Conservation (phyloP, 768 basidiomycete species). For the Hygrocybe punicea region DNA sequence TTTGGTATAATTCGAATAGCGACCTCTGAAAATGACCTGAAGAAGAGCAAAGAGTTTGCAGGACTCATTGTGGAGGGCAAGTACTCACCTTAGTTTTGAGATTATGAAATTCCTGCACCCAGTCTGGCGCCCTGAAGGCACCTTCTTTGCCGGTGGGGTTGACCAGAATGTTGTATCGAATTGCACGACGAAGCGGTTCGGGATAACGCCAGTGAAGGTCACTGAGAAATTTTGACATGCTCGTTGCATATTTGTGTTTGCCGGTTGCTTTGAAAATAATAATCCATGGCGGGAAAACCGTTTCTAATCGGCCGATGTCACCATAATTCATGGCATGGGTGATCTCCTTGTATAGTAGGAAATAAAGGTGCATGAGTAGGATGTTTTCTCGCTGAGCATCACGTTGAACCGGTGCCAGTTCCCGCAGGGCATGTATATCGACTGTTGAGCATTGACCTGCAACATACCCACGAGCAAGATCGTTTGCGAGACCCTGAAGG, state of each 20-base stretch:
- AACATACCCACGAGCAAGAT: background rate
- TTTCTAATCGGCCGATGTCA: constrained; percentile 24
- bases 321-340: constrained; percentile 22
- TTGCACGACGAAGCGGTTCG: constrained; percentile 8
- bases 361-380: background rate
- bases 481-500: background rate
- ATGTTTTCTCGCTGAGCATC: constrained; percentile 1
- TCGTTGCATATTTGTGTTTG: constrained; percentile 28
- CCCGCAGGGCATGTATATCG: background rate
- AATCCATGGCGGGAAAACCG: constrained; percentile 16
- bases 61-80: no score
- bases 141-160: constrained; percentile 34
- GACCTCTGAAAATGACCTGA: constrained; percentile 14
- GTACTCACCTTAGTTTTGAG: constrained; percentile 20
- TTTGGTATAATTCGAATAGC: constrained; percentile 18
- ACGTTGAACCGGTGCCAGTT: background rate
- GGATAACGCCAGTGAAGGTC: constrained; percentile 17
- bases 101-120: background rate
- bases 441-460: background rate
- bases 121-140: background rate
- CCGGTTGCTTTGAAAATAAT: constrained; percentile 1
- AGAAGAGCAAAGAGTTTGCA: no score
- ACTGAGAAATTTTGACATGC: constrained; percentile 18
- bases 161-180: constrained; percentile 18
- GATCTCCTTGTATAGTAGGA: constrained; percentile 2